phyloP scores from a whole-genome alignment of 371 early-diverging fungal genomes.

The Sporodiniella umbellata region DNA sequence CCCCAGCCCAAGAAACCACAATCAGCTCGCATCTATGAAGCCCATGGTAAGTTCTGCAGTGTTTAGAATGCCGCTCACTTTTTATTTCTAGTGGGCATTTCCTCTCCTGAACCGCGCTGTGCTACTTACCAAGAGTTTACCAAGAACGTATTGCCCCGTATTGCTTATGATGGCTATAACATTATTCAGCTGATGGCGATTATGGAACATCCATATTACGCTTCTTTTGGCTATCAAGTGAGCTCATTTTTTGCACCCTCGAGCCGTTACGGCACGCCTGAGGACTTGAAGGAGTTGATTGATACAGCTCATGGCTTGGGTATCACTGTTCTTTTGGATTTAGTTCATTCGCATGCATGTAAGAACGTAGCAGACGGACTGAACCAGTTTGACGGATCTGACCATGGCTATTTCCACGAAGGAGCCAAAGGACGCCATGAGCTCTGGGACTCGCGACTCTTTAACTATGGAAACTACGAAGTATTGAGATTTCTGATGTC shows the following conservation, averaged over 20 bases:
- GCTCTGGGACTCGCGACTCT: slow-evolving; percentile 90
- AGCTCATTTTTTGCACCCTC: slow-evolving; percentile 90
- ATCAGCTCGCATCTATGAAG: slow-evolving; percentile 82
- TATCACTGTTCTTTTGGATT: slow-evolving; percentile 82
- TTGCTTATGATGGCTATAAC: slow-evolving; percentile 87
- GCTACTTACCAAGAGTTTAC: slow-evolving; percentile 86
- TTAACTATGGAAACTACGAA: slow-evolving; percentile 90
- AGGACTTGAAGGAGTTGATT: slow-evolving; percentile 83
- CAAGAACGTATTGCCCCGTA: slow-evolving; percentile 76
- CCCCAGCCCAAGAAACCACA: slow-evolving; percentile 60
- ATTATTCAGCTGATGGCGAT: slow-evolving; percentile 94
- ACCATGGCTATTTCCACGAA: slow-evolving; percentile 92
- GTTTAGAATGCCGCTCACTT: too few relatives aligned
- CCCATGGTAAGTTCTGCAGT: slow-evolving; percentile 56
- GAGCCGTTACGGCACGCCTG: slow-evolving; percentile 89
- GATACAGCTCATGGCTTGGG: slow-evolving; percentile 90
- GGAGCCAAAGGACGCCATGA: slow-evolving; percentile 83
- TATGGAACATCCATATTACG: slow-evolving; percentile 98
- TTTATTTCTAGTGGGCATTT: slow-evolving; percentile 82
- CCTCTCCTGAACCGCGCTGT: slow-evolving; percentile 74
- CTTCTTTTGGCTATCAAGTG: slow-evolving; percentile 95
- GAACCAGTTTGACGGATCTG: slow-evolving; percentile 92
- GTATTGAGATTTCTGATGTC: slow-evolving; percentile 87
- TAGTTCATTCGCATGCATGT: slow-evolving; percentile 94
- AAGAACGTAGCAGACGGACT: slow-evolving; percentile 93